Evolutionary conservation across 1,284 basidiomycete species (phyloP).

Genomic region (Heterobasidion irregulare): DNA sequence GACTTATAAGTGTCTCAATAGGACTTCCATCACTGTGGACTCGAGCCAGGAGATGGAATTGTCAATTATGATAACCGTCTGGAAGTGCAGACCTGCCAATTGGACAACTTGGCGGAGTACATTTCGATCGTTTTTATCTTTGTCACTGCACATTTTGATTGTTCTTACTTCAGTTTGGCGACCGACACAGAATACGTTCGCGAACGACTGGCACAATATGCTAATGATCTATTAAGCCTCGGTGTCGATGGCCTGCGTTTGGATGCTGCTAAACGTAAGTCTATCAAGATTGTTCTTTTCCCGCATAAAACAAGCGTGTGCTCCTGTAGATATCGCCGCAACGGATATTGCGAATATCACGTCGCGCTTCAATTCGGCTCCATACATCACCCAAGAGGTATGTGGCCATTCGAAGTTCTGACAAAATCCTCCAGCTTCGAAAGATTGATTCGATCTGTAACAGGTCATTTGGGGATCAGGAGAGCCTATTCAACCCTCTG

Average conservation of each 20-base stretch:
- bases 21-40: conserved; percentile 61
- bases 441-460: too few species aligned
- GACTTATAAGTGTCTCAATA: conserved; percentile 9
- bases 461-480: conserved; percentile 40
- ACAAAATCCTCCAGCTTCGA: background rate
- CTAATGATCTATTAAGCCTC: conserved; percentile 51
- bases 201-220: conserved; percentile 43
- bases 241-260: conserved; percentile 59
- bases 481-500: conserved; percentile 44
- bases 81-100: conserved; percentile 56
- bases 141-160: background rate
- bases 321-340: conserved; percentile 38
- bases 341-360: conserved; percentile 48
- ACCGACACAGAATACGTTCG: conserved; percentile 58
- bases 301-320: background rate
- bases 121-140: too few species aligned
- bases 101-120: conserved; percentile 50
- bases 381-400: conserved; percentile 56
- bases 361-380: conserved; percentile 27
- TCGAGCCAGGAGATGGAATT: conserved; percentile 44
- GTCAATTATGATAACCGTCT: conserved; percentile 41
- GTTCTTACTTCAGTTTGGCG: conserved; percentile 15
- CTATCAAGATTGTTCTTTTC: background rate
- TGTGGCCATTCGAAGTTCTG: background rate
- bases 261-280: conserved; percentile 59